Base-by-base conservation (phyloP, 176 grass and related monocot genomes). In the Dactylis glomerata region DNA sequence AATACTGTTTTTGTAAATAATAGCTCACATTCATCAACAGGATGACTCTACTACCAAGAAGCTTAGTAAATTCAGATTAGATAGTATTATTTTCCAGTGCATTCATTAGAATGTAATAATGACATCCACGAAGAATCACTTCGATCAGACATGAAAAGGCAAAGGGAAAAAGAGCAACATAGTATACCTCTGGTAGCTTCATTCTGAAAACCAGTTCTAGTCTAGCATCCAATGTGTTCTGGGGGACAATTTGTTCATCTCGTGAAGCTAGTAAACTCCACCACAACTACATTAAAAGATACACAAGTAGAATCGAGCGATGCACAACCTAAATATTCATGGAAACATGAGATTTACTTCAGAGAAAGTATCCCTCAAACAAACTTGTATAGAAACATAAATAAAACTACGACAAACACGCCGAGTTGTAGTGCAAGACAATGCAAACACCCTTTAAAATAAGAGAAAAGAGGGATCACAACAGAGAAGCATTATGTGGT, bases 191-290 rank as follows among this genome's bases (percentile, higher is more conserved):
- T 11, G 92, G 95, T 49, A 97, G 87, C 84, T 97, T 97, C 91
- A 91, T 91, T 80, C 92, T 81, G 41, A 95, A 97, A 32, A 84
- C 87, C 56, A 95, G 79, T 80, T 94, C 89, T n/a, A 97, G 80
- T 73, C 92, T 93, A 81, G 95, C 87, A 93, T 97, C 95, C 57
- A 97, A 86, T 55, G 92, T 97, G 82, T 97, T 95, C 69, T 95
- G 91, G 19, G 68, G 90, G 40, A 97, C 95, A 11, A 97, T 97
- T 89, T 93, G 95, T 51, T 92, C 92, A 86, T 92, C 88, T 78
- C 61, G 86, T 50, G 90, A 97, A 77, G 94, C 92, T 50, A 97
- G 63, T 36, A 97, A 86, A 97, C 90, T 87, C 92, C 94, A 28
- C 92, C 94, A 34, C 87, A 94, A 87, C 89, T 94, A 88, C 86